These are phyloP conservation scores for Cichorium intybus DNA, from an alignment of 140 eudicot species.

Conservation along the genomic window DNA sequence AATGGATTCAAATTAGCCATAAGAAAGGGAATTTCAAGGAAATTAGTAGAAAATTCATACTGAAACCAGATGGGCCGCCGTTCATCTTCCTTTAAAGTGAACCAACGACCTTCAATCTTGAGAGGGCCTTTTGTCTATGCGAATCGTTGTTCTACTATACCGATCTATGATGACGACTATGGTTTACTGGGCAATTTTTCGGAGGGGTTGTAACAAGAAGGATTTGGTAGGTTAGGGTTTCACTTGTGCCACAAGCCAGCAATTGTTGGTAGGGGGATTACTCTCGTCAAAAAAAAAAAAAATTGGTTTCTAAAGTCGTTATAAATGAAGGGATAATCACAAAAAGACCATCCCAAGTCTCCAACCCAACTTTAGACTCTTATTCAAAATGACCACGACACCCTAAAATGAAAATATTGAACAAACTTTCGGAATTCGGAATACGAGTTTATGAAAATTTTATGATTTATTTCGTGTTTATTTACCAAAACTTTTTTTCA, in stretches of 20 bases:
- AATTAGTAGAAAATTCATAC: slow-evolving; percentile 36
- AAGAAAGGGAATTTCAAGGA: neutral
- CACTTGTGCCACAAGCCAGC: slow-evolving; percentile 25
- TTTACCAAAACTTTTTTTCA: no score
- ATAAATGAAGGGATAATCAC: no score
- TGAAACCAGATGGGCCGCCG: slow-evolving; percentile 99
- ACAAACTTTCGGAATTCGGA: no score
- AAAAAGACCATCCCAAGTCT: no score
- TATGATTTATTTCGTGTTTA: no score
- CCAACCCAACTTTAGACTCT: no score
- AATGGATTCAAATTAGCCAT: neutral
- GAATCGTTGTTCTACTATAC: slow-evolving; percentile 1
- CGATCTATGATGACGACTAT: slow-evolving; percentile 10
- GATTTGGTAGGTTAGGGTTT: slow-evolving; percentile 34
- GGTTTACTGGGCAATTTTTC: slow-evolving; percentile 1
- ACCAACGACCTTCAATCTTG: slow-evolving; percentile 43
- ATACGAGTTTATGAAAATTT: no score
- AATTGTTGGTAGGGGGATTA: neutral
- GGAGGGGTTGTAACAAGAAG: slow-evolving; percentile 8
- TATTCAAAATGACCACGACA: no score
- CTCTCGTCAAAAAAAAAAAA: neutral
- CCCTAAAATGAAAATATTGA: no score
- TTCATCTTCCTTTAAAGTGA: slow-evolving; percentile 64
- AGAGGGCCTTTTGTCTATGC: slow-evolving; percentile 7
- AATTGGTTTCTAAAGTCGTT: neutral